Evolutionary conservation across 2,329 filamentous ascomycete species (phyloP).

Genomic region (Penicillium capsulatum): DNA sequence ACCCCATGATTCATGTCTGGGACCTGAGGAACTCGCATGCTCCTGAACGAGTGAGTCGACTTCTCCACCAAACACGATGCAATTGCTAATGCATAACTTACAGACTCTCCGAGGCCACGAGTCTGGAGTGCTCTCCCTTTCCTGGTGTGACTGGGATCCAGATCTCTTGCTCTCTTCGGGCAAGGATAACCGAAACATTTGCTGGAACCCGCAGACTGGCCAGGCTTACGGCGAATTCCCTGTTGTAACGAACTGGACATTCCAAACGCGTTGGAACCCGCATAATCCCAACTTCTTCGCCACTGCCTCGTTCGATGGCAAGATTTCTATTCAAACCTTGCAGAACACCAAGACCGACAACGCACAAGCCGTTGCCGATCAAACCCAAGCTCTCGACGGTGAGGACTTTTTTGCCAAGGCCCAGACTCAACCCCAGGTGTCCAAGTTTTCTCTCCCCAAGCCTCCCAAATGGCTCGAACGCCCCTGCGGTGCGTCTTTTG

Average conservation of each 20-base stretch:
- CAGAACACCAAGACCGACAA: slow-evolving; percentile 81
- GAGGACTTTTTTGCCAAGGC: slow-evolving; percentile 97
- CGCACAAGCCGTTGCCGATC: slow-evolving; percentile 59
- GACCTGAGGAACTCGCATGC: slow-evolving; percentile 94
- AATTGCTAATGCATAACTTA: slow-evolving; percentile 2
- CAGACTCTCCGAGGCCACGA: slow-evolving; percentile 86
- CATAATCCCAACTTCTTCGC: slow-evolving; percentile 88
- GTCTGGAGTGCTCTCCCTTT: slow-evolving; percentile 85
- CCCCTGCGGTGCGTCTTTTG: slow-evolving; percentile 82
- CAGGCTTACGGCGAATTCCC: slow-evolving; percentile 87
- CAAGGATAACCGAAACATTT: slow-evolving; percentile 91
- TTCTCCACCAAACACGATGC: background rate
- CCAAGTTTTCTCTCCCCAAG: slow-evolving; percentile 79
- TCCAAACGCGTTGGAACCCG: slow-evolving; percentile 90
- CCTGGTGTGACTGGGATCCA: slow-evolving; percentile 90
- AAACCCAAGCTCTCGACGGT: slow-evolving; percentile 69
- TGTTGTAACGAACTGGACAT: slow-evolving; percentile 98
- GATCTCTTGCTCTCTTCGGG: slow-evolving; percentile 87
- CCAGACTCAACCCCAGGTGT: slow-evolving; percentile 83
- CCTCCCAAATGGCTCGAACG: slow-evolving; percentile 88
- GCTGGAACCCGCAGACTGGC: slow-evolving; percentile 94
- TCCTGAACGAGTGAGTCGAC: slow-evolving; percentile 60
- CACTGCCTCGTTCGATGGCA: slow-evolving; percentile 95
- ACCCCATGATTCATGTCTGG: slow-evolving; percentile 87
- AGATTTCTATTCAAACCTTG: slow-evolving; percentile 87